Evolutionary conservation across 306 rosid genomes (phyloP).

Genomic region (Abrus precatorius): DNA sequence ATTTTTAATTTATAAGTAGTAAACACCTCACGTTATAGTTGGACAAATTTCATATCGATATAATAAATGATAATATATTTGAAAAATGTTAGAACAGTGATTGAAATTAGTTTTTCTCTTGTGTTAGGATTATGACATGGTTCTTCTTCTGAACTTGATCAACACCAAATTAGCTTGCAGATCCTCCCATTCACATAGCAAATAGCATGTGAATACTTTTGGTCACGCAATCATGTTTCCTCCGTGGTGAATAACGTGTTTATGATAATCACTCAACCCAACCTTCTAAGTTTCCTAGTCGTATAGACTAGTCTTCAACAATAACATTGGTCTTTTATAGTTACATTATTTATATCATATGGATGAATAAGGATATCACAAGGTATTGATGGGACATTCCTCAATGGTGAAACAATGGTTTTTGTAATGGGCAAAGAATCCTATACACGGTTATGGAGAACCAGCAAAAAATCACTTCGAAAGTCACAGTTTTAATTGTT

Average conservation of each 20-base stretch:
- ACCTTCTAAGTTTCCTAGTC: not conserved
- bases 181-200: not conserved
- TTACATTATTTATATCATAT: not conserved
- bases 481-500: not conserved
- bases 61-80: not conserved
- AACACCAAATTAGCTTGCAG: not conserved
- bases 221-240: constrained; percentile 7
- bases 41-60: too few relatives aligned
- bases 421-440: not conserved
- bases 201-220: not conserved
- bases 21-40: too few relatives aligned
- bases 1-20: too few relatives aligned
- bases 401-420: not conserved
- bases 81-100: not conserved
- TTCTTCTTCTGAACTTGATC: not conserved
- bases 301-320: not conserved
- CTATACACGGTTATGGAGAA: not conserved
- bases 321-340: not conserved
- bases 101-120: not conserved
- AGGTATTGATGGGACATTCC: not conserved
- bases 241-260: constrained; percentile 14
- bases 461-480: not conserved
- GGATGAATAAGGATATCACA: not conserved
- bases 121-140: not conserved
- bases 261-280: constrained; percentile 17